These are phyloP conservation scores for Anisodus tanguticus DNA, from an alignment of 257 asterid species.

Conservation along the genomic window DNA sequence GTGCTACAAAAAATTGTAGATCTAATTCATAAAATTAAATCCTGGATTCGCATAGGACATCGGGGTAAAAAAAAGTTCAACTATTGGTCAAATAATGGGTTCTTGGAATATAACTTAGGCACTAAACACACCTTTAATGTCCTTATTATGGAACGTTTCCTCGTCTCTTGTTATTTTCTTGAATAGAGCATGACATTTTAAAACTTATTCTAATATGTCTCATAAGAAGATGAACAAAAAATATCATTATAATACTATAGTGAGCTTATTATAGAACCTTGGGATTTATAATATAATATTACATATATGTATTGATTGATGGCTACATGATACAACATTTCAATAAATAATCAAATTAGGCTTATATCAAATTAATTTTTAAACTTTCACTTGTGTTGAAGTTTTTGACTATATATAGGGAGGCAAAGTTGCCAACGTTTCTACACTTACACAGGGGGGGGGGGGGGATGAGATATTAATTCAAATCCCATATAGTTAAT, in stretches of 20 bases:
- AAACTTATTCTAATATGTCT: neutral
- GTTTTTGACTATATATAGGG: neutral
- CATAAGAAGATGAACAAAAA: neutral
- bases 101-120: neutral
- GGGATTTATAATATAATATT: slow-evolving; percentile 6
- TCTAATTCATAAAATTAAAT: too few species aligned
- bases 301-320: neutral
- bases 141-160: neutral
- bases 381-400: neutral
- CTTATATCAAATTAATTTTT: slow-evolving; percentile 8
- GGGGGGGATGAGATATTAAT: neutral
- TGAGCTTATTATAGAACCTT: neutral
- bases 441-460: neutral
- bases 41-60: too few species aligned
- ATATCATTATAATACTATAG: neutral
- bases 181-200: neutral
- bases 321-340: slow-evolving; percentile 16
- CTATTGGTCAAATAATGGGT: neutral
- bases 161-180: neutral
- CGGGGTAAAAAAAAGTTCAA: too few species aligned
- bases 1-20: too few species aligned
- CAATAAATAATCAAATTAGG: neutral
- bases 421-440: slow-evolving; percentile 4
- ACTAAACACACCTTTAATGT: neutral
- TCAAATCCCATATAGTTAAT: neutral